A percentile compares a stretch with the other conserved stretches of the same genome.
These are phyloP conservation scores for Elsinoe perseae DNA, from an alignment of 2,329 filamentous ascomycete genomes.

Conservation along the genomic window DNA sequence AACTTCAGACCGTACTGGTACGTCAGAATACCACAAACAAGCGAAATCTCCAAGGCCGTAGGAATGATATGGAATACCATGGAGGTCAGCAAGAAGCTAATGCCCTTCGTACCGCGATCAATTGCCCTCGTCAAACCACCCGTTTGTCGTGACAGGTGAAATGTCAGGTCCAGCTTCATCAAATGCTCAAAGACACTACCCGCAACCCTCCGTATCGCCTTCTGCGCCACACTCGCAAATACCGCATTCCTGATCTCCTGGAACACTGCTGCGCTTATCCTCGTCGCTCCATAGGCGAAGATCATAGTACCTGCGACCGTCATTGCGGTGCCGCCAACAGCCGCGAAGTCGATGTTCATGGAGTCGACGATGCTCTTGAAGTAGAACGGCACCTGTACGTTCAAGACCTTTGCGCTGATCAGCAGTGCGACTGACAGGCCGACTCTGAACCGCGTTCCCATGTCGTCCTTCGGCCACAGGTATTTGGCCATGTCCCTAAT, in stretches of 20 bases:
- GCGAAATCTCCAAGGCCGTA: slow-evolving; percentile 83
- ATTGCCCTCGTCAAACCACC: slow-evolving; percentile 90
- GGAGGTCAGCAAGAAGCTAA: slow-evolving; percentile 90
- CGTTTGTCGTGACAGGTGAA: slow-evolving; percentile 90
- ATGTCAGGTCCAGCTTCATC: slow-evolving; percentile 79
- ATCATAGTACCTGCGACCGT: slow-evolving; percentile 90
- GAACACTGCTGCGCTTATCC: slow-evolving; percentile 81
- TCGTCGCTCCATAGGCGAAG: slow-evolving; percentile 79
- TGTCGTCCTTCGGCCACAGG: slow-evolving; percentile 84
- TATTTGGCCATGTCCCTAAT: slow-evolving; percentile 97
- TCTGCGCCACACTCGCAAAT: slow-evolving; percentile 94
- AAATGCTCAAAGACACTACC: slow-evolving; percentile 89
- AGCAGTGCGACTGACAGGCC: slow-evolving; percentile 75
- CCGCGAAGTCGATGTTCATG: slow-evolving; percentile 92
- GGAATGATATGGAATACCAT: slow-evolving; percentile 98
- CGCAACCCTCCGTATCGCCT: slow-evolving; percentile 86
- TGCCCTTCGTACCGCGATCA: slow-evolving; percentile 94
- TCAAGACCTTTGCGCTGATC: slow-evolving; percentile 83
- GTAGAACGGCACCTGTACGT: slow-evolving; percentile 97
- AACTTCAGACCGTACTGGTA: slow-evolving; percentile 93
- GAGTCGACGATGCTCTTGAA: slow-evolving; percentile 97
- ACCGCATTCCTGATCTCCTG: slow-evolving; percentile 93
- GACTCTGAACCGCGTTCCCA: slow-evolving; percentile 77
- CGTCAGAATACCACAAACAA: slow-evolving; percentile 94
- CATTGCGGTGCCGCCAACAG: slow-evolving; percentile 77